Evolutionary conservation across 768 basidiomycete genomes (phyloP), one percentile per base, ranked within the genome.

Genomic region (Brasilioporus rufonigricans): DNA sequence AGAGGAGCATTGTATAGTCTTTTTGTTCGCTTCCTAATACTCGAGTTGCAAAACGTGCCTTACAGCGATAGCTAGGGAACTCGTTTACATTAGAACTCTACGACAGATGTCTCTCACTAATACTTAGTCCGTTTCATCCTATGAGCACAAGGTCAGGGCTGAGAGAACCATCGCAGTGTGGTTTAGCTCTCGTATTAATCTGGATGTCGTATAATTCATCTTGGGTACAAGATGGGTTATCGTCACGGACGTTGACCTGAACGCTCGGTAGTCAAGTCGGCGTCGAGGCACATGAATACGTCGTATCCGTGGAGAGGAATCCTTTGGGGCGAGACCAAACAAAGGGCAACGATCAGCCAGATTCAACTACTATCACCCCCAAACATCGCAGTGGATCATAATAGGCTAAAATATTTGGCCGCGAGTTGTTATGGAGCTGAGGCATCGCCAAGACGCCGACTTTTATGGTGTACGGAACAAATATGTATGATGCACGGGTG

Each of bases 311-410:
- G 14, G 49, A 41, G 23, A 44, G 23, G 18, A 51, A 35, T 12
- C 32, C 14, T 51, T 51, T 13, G 8, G 18, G 9, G n/a, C 18
- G 32, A 51, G 5, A 10, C 11, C 38, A 13, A 40, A 36, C 24
- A 12, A 31, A 45, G 14, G 5, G 6, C 16, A 23, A 31, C 14
- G 10, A 33, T 0, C 31, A 33, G 19, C 5, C 14, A 33, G 16
- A 29, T 29, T 9, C 27, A 29, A 9, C 5, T 5, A 40, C 13
- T 21, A 46, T 4, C n/a, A 48, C 52, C 29, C 35, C 38, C 31
- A 35, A 53, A 41, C 46, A 48, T 53, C 14, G 21, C 52, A 4
- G 43, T 35, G n/a, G 46, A 48, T 48, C 52, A 24, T 53, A 33
- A 35, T 47, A 39, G 13, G 36, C 27, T 2, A 44, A 21, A 31